These are phyloP conservation scores for Fraxinus albicans DNA, from an alignment of 305 asterid species.

Conservation along the genomic window DNA sequence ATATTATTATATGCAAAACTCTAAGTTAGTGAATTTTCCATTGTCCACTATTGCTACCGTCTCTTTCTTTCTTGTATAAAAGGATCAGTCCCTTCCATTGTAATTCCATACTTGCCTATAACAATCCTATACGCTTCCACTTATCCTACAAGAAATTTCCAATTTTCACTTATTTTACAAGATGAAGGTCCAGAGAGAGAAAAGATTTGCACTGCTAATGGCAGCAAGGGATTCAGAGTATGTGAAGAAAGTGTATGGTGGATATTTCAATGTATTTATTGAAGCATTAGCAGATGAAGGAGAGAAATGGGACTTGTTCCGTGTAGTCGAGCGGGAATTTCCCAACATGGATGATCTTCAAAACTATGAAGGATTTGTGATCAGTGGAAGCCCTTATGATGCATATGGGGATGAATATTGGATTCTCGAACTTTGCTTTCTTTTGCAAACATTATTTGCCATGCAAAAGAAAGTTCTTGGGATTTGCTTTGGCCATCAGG, in stretches of 20 bases:
- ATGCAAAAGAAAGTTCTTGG: constrained; percentile 81
- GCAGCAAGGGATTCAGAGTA: constrained; percentile 66
- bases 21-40: neutral
- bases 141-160: neutral
- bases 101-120: neutral
- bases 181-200: constrained; percentile 40
- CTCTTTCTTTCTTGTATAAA: constrained; percentile 19
- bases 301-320: constrained; percentile 67
- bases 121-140: neutral
- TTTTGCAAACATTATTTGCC: constrained; percentile 46
- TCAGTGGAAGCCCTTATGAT: constrained; percentile 71
- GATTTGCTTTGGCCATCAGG: constrained; percentile 85
- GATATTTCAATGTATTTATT: constrained; percentile 62
- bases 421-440: constrained; percentile 62
- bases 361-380: constrained; percentile 62
- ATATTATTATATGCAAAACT: neutral
- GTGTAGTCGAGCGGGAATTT: constrained; percentile 66
- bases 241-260: constrained; percentile 59
- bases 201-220: constrained; percentile 53
- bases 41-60: neutral
- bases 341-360: constrained; percentile 43
- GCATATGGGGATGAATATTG: constrained; percentile 65
- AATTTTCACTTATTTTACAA: neutral
- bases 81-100: neutral
- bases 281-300: constrained; percentile 59